Evolutionary conservation across 164 flowering plant genomes (phyloP).

Genomic region (Vitis amurensis): DNA sequence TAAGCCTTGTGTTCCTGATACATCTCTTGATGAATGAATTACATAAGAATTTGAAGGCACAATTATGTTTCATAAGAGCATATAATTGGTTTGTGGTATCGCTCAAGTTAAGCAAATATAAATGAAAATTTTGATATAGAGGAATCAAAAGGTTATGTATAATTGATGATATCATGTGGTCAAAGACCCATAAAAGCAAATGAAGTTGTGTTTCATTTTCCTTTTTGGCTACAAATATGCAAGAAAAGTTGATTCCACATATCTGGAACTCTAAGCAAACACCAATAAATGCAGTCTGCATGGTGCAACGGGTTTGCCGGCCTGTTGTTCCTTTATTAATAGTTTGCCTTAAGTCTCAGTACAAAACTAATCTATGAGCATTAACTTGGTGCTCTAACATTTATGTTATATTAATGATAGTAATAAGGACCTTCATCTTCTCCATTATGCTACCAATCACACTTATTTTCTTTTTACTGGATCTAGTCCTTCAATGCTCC

Average conservation of each 20-base stretch:
- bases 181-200: too few relatives aligned
- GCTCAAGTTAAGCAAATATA: too few relatives aligned
- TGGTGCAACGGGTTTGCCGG: conserved; percentile 59
- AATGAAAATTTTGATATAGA: too few relatives aligned
- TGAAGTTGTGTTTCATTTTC: background rate
- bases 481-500: conserved; percentile 78
- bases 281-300: conserved; percentile 96
- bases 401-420: conserved; percentile 75
- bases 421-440: conserved; percentile 77
- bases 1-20: too few relatives aligned
- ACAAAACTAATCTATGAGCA: conserved; percentile 80
- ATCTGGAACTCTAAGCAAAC: conserved; percentile 90
- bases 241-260: conserved; percentile 77
- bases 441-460: conserved; percentile 43
- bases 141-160: too few relatives aligned
- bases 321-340: conserved; percentile 65
- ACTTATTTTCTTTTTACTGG: conserved; percentile 60
- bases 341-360: conserved; percentile 69
- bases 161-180: too few relatives aligned
- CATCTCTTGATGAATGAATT: too few relatives aligned
- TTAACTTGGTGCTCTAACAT: conserved; percentile 74
- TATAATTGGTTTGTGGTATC: too few relatives aligned
- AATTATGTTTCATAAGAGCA: too few relatives aligned
- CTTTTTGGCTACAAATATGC: conserved; percentile 46
- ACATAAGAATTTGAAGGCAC: too few relatives aligned